Evolutionary conservation across 306 rosid species (phyloP), one percentile per base, ranked within the genome.

Genomic region (Nissolia schottii): DNA sequence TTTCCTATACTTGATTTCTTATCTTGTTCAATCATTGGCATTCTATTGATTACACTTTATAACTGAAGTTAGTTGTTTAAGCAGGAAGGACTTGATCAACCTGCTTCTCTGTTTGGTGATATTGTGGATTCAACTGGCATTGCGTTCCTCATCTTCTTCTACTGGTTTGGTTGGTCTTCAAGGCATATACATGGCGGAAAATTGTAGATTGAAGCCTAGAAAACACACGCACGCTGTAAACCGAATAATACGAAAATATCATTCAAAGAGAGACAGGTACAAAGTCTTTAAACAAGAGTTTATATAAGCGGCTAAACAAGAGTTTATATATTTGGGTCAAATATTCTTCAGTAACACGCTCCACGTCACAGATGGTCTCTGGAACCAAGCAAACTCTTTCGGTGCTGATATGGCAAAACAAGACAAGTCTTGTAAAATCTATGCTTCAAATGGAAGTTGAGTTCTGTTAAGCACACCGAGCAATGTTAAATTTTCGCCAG

Each of bases 61-160:
- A 72, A 83, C 25, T 79, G 81, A 58, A 60, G 66, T 72, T 49
- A 61, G 46, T n/a, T 27, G 14, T 28, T 74, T 80, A 71, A 79
- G 81, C 91, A 94, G 97, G 95, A 91, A 75, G 97, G 96, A 79
- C 81, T 76, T 76, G 93, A 83, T 73, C 91, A 66, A 72, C 83
- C 95, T 77, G 70, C 83, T 57, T 76, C 89, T 50, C 40, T 87
- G 70, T 77, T 85, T 74, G 86, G 90, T 61, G 95, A 88, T 81
- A 74, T 78, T 12, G 41, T 71, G 77, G 87, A 86, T 62, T 67
- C 86, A 68, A 41, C 67, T 24, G 83, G 87, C 63, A 64, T 74
- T 62, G 80, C 84, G 70, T 56, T 80, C 87, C 27, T 82, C 89
- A 56, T 80, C 84, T 78, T 71, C 83, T 79, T 58, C 88, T 53